phyloP scores from a whole-genome alignment of 345 rosid species.

The Aquilaria sinensis region DNA sequence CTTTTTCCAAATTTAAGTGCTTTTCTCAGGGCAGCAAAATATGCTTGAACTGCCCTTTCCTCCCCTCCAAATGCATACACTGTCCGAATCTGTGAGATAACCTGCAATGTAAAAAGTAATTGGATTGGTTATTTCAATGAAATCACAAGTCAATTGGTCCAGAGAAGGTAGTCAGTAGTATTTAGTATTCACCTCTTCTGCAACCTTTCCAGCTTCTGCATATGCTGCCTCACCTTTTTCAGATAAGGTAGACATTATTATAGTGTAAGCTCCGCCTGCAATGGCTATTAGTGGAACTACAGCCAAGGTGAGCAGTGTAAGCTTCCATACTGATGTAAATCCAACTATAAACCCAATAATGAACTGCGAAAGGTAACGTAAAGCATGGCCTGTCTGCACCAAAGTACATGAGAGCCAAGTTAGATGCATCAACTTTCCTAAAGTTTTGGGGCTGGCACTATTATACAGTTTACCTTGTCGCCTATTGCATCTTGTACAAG shows the following conservation, averaged over 20 bases:
- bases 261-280: conserved; percentile 68
- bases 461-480: conserved; percentile 50
- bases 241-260: conserved; percentile 65
- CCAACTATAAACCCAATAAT: conserved; percentile 57
- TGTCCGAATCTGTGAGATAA: conserved; percentile 69
- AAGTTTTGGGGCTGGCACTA: not conserved
- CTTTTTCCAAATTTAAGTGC: conserved; percentile 56
- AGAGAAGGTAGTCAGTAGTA: not conserved
- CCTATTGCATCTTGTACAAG: conserved; percentile 89
- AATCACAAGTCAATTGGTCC: not conserved
- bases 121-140: not conserved
- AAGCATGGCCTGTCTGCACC: conserved; percentile 67
- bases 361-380: conserved; percentile 70
- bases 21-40: conserved; percentile 46
- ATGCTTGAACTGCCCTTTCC: conserved; percentile 50
- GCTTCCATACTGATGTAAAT: conserved; percentile 71
- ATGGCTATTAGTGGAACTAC: conserved; percentile 80
- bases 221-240: conserved; percentile 79
- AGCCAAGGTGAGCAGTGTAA: conserved; percentile 75
- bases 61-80: conserved; percentile 82
- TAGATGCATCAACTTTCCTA: conserved; percentile 4
- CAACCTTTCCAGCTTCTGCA: conserved; percentile 73
- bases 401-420: conserved; percentile 9
- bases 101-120: conserved; percentile 25
- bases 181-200: conserved; percentile 55